phyloP scores from a whole-genome alignment of 805 yeast species.

The Hanseniaspora nectarophila region DNA sequence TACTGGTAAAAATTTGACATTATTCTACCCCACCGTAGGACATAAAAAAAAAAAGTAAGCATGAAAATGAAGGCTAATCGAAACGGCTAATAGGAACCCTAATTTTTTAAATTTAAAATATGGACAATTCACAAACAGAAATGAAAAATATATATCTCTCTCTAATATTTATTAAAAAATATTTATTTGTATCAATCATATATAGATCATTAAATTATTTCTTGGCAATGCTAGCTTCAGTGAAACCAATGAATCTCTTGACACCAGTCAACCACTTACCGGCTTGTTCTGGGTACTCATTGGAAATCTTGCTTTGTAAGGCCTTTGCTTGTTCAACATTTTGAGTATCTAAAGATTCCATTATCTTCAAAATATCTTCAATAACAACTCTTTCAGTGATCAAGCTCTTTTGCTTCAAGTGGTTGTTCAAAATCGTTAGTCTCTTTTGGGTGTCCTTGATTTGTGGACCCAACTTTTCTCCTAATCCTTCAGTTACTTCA shows the following conservation, averaged over 20 bases:
- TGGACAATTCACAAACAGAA: background rate
- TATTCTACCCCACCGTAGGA: background rate
- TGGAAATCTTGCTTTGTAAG: constrained; percentile 46
- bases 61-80: background rate
- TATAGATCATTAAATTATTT: background rate
- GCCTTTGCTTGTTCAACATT: constrained; percentile 51
- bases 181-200: background rate
- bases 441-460: constrained; percentile 73
- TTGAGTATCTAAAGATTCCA: constrained; percentile 38
- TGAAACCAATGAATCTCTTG: constrained; percentile 72
- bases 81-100: background rate
- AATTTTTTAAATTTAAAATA: too few relatives aligned
- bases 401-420: constrained; percentile 60
- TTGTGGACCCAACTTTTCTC: constrained; percentile 62
- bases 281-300: constrained; percentile 55
- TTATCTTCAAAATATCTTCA: constrained; percentile 40
- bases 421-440: constrained; percentile 61
- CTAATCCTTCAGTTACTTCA: constrained; percentile 58
- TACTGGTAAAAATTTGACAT: background rate
- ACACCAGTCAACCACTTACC: constrained; percentile 93
- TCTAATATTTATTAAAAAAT: background rate
- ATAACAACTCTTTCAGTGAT: constrained; percentile 44
- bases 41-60: too few relatives aligned
- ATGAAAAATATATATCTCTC: too few relatives aligned
- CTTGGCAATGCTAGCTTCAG: constrained; percentile 30